These are phyloP conservation scores for Lojkania enalia DNA, from an alignment of 2,329 filamentous ascomycete species.

Conservation along the genomic window DNA sequence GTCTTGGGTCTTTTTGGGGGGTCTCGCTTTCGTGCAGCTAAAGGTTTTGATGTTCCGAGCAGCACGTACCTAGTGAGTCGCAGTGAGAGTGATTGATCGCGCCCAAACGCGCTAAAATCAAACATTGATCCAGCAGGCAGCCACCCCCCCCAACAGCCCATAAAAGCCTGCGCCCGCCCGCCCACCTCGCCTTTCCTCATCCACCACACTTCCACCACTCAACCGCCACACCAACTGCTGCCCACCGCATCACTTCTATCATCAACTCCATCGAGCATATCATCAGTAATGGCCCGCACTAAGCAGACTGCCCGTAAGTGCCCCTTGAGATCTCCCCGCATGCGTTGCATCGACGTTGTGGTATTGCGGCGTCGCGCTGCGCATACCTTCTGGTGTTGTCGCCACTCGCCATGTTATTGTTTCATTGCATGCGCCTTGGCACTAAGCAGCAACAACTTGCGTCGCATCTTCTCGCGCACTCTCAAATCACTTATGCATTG, in stretches of 20 bases:
- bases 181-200: constrained; percentile 40
- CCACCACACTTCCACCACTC: constrained; percentile 36
- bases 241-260: constrained; percentile 12
- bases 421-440: constrained; percentile 8
- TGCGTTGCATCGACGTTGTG: constrained; percentile 21
- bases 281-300: constrained; percentile 54
- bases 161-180: constrained; percentile 44
- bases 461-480: constrained; percentile 23
- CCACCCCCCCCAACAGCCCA: constrained; percentile 38
- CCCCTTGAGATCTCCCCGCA: constrained; percentile 21
- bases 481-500: constrained; percentile 7
- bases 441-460: constrained; percentile 14
- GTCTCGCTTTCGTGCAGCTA: too few relatives aligned
- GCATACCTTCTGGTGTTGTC: constrained; percentile 9
- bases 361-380: constrained; percentile 12
- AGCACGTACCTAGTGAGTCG: too few relatives aligned
- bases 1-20: too few relatives aligned
- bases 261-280: constrained; percentile 29
- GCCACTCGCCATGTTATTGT: constrained; percentile 12
- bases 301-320: constrained; percentile 61
- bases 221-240: constrained; percentile 15
- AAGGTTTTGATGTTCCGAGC: too few relatives aligned
- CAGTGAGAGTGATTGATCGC: constrained; percentile 13
- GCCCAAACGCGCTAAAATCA: constrained; percentile 25
- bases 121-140: constrained; percentile 43